Evolutionary conservation across 2,329 filamentous ascomycete genomes (phyloP).

Genomic region (Annulohypoxylon truncatum): DNA sequence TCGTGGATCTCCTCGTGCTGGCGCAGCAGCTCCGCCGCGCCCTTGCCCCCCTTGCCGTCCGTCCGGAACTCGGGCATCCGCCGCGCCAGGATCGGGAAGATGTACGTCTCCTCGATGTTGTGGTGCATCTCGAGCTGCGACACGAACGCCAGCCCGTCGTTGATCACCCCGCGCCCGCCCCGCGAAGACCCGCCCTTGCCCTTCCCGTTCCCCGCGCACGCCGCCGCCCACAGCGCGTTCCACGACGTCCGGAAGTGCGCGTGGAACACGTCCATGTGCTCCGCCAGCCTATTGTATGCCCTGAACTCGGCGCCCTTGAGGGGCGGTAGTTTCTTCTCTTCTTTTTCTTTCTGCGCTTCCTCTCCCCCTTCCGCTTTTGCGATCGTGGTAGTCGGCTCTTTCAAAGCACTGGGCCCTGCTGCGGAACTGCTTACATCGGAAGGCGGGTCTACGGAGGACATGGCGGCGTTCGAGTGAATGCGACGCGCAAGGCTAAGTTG

Average conservation of each 20-base stretch:
- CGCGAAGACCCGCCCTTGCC: constrained; percentile 52
- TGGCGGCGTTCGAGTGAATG: constrained; percentile 10
- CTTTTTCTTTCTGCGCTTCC: constrained; percentile 21
- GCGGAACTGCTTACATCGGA: constrained; percentile 2
- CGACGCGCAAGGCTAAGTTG: not conserved
- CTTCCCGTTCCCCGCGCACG: constrained; percentile 50
- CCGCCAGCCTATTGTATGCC: constrained; percentile 77
- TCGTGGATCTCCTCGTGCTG: constrained; percentile 85
- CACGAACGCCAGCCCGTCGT: constrained; percentile 75
- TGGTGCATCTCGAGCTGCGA: constrained; percentile 81
- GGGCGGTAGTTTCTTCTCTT: constrained; percentile 63
- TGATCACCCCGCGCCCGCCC: constrained; percentile 71
- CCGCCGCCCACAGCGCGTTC: constrained; percentile 76
- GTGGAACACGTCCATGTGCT: constrained; percentile 83
- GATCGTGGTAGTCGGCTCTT: constrained; percentile 4
- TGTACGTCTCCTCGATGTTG: constrained; percentile 81
- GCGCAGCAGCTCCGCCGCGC: constrained; percentile 71
- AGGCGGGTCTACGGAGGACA: constrained; percentile 21
- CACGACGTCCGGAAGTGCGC: constrained; percentile 80
- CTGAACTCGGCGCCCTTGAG: constrained; percentile 75
- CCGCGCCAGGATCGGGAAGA: constrained; percentile 81
- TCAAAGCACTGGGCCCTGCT: not conserved
- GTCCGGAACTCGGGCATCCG: constrained; percentile 81
- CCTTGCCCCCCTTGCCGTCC: constrained; percentile 44
- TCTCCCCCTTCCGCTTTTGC: not conserved